A percentile compares a stretch with the other conserved stretches of the same genome.
Conservation (phyloP, 371 early-diverging fungal species). For the Actinomucor elegans region DNA sequence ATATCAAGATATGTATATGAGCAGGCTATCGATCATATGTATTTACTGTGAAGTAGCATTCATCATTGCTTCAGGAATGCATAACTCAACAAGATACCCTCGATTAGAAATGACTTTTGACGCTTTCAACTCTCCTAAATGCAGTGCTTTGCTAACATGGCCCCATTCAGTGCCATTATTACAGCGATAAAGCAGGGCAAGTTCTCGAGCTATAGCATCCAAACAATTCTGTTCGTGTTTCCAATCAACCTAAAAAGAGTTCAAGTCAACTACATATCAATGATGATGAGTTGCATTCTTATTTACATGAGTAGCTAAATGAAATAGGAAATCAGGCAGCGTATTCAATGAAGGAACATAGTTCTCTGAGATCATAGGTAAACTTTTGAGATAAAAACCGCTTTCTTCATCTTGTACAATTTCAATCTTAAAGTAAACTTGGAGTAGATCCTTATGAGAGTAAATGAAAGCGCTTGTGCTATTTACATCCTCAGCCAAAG, state of each 20-base stretch:
- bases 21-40: no score
- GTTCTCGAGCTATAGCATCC: conserved; percentile 53
- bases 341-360: conserved; percentile 71
- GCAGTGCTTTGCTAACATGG: background rate
- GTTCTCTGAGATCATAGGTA: conserved; percentile 71
- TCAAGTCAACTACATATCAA: no score
- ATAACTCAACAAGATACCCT: background rate
- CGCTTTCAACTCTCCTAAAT: background rate
- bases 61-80: background rate
- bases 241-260: conserved; percentile 71
- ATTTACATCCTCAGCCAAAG: background rate
- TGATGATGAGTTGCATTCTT: background rate
- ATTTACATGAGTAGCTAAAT: conserved; percentile 64
- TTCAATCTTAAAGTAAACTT: background rate
- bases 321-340: conserved; percentile 73
- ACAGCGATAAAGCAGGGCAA: conserved; percentile 66
- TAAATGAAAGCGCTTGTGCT: background rate
- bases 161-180: background rate
- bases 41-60: no score
- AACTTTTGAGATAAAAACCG: background rate
- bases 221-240: conserved; percentile 72
- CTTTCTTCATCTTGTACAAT: background rate
- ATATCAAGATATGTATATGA: no score
- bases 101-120: background rate
- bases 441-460: background rate